Base-by-base conservation (phyloP, 768 basidiomycete species). In the Lentinula detonsa region DNA sequence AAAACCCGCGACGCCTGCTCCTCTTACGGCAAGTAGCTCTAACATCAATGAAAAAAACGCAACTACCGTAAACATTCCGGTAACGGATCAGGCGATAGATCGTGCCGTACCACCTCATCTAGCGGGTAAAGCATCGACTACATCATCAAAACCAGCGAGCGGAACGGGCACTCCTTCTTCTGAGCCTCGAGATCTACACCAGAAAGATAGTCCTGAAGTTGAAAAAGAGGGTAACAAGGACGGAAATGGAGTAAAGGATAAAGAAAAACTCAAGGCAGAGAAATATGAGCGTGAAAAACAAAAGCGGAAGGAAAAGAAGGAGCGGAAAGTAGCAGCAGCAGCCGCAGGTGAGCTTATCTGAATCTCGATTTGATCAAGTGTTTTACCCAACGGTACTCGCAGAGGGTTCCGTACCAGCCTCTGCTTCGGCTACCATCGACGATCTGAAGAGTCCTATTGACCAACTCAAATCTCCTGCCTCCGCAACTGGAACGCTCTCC, bases 271-370 rank as follows among this genome's bases (percentile, higher is more conserved):
- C 21, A 56, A 69, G 1, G 71, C 74, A 15, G 85, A 87, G 23
- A 85, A 77, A 70, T 74, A 74, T 3, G 85, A 86, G 64, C 81
- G 74, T 60, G 81, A 85, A 51, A 84, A 81, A 65, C 74, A 76
- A 56, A 86, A 85, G 71, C 81, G 76, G 68, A 84, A 84, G 69
- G 80, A 85, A 5, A 85, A 78, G 72, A 89, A 85, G 67, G 86
- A 88, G 62, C 78, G 76, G 63, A 87, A 84, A 71, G 81, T 79
- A 0, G 76, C 74, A 46, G 80, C 78, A 63, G 73, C 73, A 43
- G 75, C 77, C 0, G 74, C 77, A 16, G 48, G 31, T 50, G 23
- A 35, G 43, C 15, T 21, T 59, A 34, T 48, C 7, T 43, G 10
- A 42, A 18, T 4, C 28, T 57, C 0, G 35, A 11, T 18, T 35